Base-by-base conservation (phyloP, 768 basidiomycete species). In the Podaxis mareebaensis region DNA sequence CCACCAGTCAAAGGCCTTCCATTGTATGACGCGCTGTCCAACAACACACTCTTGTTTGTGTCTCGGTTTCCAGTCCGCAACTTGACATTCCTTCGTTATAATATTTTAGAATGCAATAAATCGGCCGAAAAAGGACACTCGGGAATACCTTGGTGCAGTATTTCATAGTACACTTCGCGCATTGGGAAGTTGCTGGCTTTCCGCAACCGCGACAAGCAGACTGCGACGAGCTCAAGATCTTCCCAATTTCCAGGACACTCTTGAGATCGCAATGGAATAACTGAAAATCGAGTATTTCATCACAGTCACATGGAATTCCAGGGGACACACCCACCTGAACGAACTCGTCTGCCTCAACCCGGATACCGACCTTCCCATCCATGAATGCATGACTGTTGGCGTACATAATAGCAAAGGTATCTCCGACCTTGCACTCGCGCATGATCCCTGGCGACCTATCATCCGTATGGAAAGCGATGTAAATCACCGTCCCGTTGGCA, bases 331-430 rank as follows among this genome's bases (percentile, higher is more conserved):
- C 26, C 12, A 63, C 61, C 30, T 52, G 49, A 15, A 57, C 39
- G 3, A 58, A 55, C 22, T 59, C 63, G 11, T 65, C 60, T 17
- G 63, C 20, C 42, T 63, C 61, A 15, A 57, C 48, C 5, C 69
- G 64, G 24, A 60, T 38, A 3, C 67, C 67, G n/a, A 53, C 26
- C 30, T 68, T 52, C n/a, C 67, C 67, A 36, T 68, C 67, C 17
- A 28, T 28, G 28, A 68, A 68, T 7, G 5, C 13, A 55, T 68
- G 67, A 36, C 60, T 61, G 26, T 61, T 55, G 28, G 65, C 67
- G 36, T 68, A 66, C 67, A 68, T 68, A 13, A 68, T 57, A 12
- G 63, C 63, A 8, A 68, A 42, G 1, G 67, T 68, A 17, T 64
- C 58, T 20, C 67, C 67, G 15, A 60, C 58, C 13, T 63, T 26